These are phyloP conservation scores for Penicillium diatomitis DNA, from an alignment of 495 filamentous ascomycete genomes.

Conservation along the genomic window DNA sequence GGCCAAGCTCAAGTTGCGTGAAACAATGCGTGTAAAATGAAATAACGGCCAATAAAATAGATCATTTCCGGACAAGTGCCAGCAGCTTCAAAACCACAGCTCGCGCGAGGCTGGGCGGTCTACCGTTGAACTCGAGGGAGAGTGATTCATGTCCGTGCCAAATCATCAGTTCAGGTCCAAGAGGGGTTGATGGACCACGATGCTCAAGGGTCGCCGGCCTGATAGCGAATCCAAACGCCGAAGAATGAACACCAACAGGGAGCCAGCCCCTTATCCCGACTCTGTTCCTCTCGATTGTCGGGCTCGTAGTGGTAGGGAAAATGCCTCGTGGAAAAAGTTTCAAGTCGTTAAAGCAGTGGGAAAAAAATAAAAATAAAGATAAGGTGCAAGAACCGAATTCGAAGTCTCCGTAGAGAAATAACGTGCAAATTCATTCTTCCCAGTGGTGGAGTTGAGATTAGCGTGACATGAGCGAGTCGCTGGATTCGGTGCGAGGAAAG, in stretches of 20 bases:
- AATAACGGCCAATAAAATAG: slow-evolving; percentile 4
- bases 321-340: slow-evolving; percentile 1
- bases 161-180: too few species aligned
- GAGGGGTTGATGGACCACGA: neutral
- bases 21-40: slow-evolving; percentile 9
- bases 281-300: neutral
- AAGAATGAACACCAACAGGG: slow-evolving; percentile 12
- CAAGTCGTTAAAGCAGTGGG: neutral
- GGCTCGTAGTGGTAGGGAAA: slow-evolving; percentile 3
- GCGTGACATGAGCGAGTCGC: slow-evolving; percentile 35
- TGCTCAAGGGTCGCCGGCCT: slow-evolving; percentile 9
- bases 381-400: too few species aligned
- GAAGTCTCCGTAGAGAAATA: too few species aligned
- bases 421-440: too few species aligned
- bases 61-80: slow-evolving; percentile 9
- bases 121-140: too few species aligned
- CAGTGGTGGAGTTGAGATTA: slow-evolving; percentile 3
- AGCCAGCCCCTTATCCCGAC: slow-evolving; percentile 1
- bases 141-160: too few species aligned
- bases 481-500: slow-evolving; percentile 36
- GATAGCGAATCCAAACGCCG: slow-evolving; percentile 5
- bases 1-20: slow-evolving; percentile 6
- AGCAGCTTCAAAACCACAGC: slow-evolving; percentile 13
- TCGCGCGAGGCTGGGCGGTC: neutral
- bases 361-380: neutral